phyloP scores from a whole-genome alignment of 257 asterid genomes.

The Echium plantagineum region DNA sequence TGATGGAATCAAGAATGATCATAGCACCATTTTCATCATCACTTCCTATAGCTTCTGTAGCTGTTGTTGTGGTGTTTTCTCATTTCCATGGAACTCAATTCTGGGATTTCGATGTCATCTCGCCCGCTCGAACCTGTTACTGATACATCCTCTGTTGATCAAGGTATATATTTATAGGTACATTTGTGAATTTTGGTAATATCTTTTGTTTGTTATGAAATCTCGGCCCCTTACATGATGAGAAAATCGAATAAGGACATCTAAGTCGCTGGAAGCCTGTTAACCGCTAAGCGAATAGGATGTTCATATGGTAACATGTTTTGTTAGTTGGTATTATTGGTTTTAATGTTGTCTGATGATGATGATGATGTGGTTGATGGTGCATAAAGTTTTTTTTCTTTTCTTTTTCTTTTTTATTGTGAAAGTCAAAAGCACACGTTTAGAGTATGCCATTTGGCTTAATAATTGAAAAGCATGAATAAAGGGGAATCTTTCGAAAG shows the following conservation, averaged over 20 bases:
- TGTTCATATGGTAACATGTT: background rate
- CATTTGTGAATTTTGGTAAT: too few species aligned
- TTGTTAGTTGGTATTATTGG: background rate
- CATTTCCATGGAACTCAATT: slow-evolving; percentile 22
- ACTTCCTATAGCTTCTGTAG: background rate
- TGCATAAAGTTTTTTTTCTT: background rate
- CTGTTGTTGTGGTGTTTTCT: background rate
- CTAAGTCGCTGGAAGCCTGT: too few species aligned
- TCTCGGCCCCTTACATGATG: too few species aligned
- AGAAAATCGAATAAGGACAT: too few species aligned
- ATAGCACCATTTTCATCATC: slow-evolving; percentile 8
- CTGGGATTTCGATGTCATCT: slow-evolving; percentile 45
- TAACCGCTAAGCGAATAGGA: too few species aligned
- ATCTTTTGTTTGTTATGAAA: too few species aligned
- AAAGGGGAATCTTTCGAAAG: background rate
- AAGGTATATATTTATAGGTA: slow-evolving; percentile 13
- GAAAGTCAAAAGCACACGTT: background rate
- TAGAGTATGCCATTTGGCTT: background rate
- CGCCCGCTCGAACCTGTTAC: slow-evolving; percentile 40
- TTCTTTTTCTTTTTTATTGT: too few species aligned
- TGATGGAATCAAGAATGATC: slow-evolving; percentile 9
- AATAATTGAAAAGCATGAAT: background rate
- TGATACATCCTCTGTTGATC: slow-evolving; percentile 32
- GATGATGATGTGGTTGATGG: background rate
- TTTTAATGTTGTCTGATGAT: background rate